These are phyloP conservation scores for Tillandsia fasciculata DNA, from an alignment of 176 grass and related monocot species.

Conservation along the genomic window DNA sequence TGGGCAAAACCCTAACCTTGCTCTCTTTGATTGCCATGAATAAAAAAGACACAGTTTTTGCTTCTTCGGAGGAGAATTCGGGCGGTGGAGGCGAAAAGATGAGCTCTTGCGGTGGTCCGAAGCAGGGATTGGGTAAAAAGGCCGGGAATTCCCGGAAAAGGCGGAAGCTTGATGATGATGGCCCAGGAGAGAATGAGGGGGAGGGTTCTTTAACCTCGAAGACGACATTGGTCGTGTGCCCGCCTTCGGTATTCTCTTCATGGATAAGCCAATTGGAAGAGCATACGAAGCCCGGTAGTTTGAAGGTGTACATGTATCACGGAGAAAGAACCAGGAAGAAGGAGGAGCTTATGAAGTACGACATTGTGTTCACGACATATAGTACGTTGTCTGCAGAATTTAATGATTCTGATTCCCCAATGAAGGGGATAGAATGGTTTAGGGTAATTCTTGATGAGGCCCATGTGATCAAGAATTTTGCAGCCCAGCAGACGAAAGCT, in stretches of 20 bases:
- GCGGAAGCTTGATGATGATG: constrained; percentile 28
- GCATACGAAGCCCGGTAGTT: constrained; percentile 42
- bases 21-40: constrained; percentile 53
- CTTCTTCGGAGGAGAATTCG: neutral
- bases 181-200: constrained; percentile 2
- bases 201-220: constrained; percentile 13
- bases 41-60: constrained; percentile 22
- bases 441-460: constrained; percentile 87
- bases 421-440: constrained; percentile 74
- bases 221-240: constrained; percentile 70
- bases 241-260: constrained; percentile 70
- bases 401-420: constrained; percentile 37
- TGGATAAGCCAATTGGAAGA: constrained; percentile 96
- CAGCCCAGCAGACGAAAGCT: constrained; percentile 64
- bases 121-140: constrained; percentile 16
- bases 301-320: constrained; percentile 89
- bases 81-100: neutral
- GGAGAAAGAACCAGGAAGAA: constrained; percentile 55
- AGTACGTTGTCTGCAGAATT: constrained; percentile 58
- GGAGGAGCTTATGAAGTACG: constrained; percentile 63
- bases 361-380: constrained; percentile 75
- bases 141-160: constrained; percentile 22
- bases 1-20: constrained; percentile 86
- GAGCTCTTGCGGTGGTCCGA: neutral
- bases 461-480: constrained; percentile 84